These are phyloP conservation scores for Scheffersomyces parashehatae DNA, from an alignment of 1,139 yeast species.

Conservation along the genomic window DNA sequence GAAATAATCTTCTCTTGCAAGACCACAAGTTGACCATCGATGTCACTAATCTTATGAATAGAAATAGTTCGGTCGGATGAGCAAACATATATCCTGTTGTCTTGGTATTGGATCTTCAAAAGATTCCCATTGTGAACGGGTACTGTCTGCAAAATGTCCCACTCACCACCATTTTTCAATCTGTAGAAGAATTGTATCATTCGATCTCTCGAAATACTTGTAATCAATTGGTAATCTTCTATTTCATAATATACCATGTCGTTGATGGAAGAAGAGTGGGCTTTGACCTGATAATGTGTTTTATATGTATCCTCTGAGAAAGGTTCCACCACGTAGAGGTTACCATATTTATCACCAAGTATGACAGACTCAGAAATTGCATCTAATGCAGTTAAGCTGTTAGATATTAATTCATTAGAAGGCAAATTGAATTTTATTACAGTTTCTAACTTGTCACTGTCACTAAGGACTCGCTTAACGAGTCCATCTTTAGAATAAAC, in stretches of 20 bases:
- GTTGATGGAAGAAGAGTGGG: constrained; percentile 53
- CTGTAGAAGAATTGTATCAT: constrained; percentile 55
- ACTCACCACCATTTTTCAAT: constrained; percentile 16
- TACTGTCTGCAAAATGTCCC: constrained; percentile 59
- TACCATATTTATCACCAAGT: constrained; percentile 53
- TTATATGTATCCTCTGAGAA: constrained; percentile 11
- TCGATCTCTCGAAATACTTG: constrained; percentile 58
- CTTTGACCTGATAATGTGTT: constrained; percentile 29
- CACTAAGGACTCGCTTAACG: constrained; percentile 23
- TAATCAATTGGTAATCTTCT: constrained; percentile 25
- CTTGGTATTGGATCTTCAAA: constrained; percentile 31
- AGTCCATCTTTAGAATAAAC: constrained; percentile 45
- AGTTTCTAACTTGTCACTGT: constrained; percentile 11
- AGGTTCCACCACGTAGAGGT: constrained; percentile 24
- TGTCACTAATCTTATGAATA: constrained; percentile 41
- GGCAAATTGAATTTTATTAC: constrained; percentile 23
- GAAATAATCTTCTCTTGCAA: constrained; percentile 48
- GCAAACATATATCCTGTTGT: constrained; percentile 46
- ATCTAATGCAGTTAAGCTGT: constrained; percentile 30
- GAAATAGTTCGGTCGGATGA: constrained; percentile 62
- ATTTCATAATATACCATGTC: constrained; percentile 37
- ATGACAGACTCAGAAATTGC: constrained; percentile 22
- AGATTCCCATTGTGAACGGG: constrained; percentile 60
- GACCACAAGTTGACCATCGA: constrained; percentile 17
- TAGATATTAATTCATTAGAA: constrained; percentile 26